phyloP scores from a whole-genome alignment of 2,329 filamentous ascomycete genomes.

The Purpureocillium takamizusanense region DNA sequence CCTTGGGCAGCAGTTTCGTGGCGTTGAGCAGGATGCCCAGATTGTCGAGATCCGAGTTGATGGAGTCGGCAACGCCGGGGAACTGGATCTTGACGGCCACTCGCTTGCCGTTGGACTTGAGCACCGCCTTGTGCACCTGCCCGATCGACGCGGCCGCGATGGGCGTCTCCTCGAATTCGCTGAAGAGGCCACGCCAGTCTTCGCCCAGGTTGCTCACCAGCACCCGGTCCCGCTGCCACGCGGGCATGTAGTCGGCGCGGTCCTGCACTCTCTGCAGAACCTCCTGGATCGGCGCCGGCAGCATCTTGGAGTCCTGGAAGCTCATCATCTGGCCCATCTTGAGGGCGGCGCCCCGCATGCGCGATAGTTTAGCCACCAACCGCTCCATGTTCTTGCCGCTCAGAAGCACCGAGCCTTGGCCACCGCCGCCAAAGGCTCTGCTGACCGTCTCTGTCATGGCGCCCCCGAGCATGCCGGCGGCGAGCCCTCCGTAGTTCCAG shows the following conservation, averaged over 20 bases:
- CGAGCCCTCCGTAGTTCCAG: constrained; percentile 91
- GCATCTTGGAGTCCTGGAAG: constrained; percentile 93
- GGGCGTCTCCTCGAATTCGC: constrained; percentile 79
- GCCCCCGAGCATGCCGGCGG: constrained; percentile 90
- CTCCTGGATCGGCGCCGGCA: constrained; percentile 77
- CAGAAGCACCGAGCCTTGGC: constrained; percentile 70
- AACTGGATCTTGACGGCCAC: constrained; percentile 98
- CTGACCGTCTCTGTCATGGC: constrained; percentile 80
- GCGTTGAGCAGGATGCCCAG: constrained; percentile 84
- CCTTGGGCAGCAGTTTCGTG: constrained; percentile 80
- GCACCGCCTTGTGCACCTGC: constrained; percentile 79
- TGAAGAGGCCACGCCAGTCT: constrained; percentile 78
- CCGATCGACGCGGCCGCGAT: constrained; percentile 96
- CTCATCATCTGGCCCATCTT: constrained; percentile 98
- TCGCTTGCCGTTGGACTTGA: constrained; percentile 62
- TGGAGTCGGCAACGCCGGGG: constrained; percentile 88
- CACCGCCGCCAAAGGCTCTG: constrained; percentile 61
- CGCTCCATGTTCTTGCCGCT: constrained; percentile 88
- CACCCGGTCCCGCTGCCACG: constrained; percentile 83
- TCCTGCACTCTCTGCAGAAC: constrained; percentile 93
- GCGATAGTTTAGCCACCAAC: constrained; percentile 82
- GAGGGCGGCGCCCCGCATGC: constrained; percentile 93
- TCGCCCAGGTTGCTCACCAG: constrained; percentile 68
- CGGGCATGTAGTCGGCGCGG: constrained; percentile 94
- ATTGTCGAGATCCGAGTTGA: constrained; percentile 94